Conservation (phyloP, 345 rosid genomes). For the Populus tremula region DNA sequence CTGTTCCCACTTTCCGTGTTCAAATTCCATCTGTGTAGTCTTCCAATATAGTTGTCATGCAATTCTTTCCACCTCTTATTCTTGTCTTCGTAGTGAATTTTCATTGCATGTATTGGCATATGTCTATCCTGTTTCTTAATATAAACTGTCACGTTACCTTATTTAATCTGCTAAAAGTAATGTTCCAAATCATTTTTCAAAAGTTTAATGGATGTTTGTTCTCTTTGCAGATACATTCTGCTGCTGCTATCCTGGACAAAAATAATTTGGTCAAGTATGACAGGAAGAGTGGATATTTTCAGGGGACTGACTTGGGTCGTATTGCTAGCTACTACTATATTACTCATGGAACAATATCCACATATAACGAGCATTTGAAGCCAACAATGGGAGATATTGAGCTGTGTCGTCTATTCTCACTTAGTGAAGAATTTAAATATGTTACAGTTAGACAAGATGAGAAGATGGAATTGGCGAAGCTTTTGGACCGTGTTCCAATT, state of each 20-base stretch:
- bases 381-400: conserved; percentile 97
- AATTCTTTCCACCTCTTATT: neutral
- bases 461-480: conserved; percentile 98
- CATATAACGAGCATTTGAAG: conserved; percentile 89
- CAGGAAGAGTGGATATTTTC: conserved; percentile 91
- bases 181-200: neutral
- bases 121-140: neutral
- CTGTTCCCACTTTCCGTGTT: neutral
- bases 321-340: conserved; percentile 95
- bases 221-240: conserved; percentile 73
- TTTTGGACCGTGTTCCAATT: conserved; percentile 86
- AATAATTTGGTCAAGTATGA: conserved; percentile 88
- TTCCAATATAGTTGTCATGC: neutral
- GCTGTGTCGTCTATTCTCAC: conserved; percentile 77
- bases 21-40: neutral
- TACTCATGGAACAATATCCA: conserved; percentile 87
- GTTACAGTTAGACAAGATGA: conserved; percentile 96
- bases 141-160: neutral
- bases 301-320: conserved; percentile 98
- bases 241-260: conserved; percentile 84
- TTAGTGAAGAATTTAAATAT: conserved; percentile 91
- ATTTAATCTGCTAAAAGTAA: neutral
- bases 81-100: neutral
- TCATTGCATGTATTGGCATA: neutral
- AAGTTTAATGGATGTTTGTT: neutral